Conservation (phyloP, 441 rosid species). For the Brassica balearica region DNA sequence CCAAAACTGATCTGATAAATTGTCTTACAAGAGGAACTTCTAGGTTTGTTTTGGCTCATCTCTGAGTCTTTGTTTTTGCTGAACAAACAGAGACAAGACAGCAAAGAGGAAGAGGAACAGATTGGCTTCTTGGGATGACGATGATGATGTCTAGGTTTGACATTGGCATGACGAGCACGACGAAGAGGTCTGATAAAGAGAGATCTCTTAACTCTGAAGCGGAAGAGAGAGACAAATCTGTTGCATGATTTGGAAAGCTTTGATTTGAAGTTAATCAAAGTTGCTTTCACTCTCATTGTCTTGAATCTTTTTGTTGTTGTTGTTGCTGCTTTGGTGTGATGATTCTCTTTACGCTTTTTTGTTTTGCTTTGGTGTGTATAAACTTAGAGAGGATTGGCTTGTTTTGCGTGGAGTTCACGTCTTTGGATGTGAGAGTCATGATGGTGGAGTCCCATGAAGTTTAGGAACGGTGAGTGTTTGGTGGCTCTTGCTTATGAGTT, state of each 20-base stretch:
- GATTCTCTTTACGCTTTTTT: conserved; percentile 24
- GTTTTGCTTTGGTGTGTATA: conserved; percentile 29
- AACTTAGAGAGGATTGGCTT: conserved; percentile 18
- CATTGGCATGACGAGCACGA: conserved; percentile 28
- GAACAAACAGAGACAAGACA: conserved; percentile 38
- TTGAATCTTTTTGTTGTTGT: conserved; percentile 35
- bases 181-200: conserved; percentile 52
- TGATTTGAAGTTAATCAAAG: conserved; percentile 62
- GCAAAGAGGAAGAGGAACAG: conserved; percentile 24
- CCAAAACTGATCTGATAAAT: neutral
- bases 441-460: conserved; percentile 49
- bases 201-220: conserved; percentile 56
- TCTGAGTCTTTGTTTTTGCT: conserved; percentile 32
- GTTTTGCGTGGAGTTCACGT: conserved; percentile 49
- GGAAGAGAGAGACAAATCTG: conserved; percentile 52
- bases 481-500: conserved; percentile 31
- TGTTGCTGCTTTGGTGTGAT: neutral
- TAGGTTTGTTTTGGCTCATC: conserved; percentile 49
- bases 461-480: conserved; percentile 25
- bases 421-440: conserved; percentile 33
- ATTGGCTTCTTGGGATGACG: conserved; percentile 37
- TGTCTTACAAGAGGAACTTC: conserved; percentile 45
- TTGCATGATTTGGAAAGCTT: conserved; percentile 68
- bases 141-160: conserved; percentile 37
- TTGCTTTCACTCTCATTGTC: conserved; percentile 59